Evolutionary conservation across 345 rosid genomes (phyloP), one percentile per base, ranked within the genome.

Genomic region (Angophora floribunda): DNA sequence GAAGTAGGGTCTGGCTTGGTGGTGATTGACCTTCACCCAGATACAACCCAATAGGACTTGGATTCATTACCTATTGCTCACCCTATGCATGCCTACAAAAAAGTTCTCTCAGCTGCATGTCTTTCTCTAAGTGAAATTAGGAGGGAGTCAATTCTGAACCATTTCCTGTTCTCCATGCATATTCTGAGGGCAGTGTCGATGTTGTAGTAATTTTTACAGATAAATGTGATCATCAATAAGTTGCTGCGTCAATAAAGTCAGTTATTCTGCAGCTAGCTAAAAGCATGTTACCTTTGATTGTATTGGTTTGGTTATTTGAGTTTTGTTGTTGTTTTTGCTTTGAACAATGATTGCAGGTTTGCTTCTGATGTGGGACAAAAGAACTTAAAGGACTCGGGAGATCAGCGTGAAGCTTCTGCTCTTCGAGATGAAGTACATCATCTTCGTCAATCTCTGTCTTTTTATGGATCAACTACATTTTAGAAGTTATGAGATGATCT

Each of bases 321-420:
- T 82, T 59, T 84, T 88, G 49, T 47, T 52, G 49, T 80, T 13
- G 44, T 51, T 47, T 41, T 30, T 51, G 51, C 63, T 52, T 41
- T 78, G 75, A 63, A 41, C 41, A 52, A 87, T 89, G 75, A 44
- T 87, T 67, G 75, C 89, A 98, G 99, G 95, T 95, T 97, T 91
- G 86, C 94, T 79, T 85, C 96, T 75, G 96, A 96, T 88, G 89
- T 93, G 85, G 92, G 94, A 88, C 96, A 92, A 57, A 91, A 91
- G 4, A 95, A 94, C 91, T 86, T 90, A 53, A 94, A 93, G 90
- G 96, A 94, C 75, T 52, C 89, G 55, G 97, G 96, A 87, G 96
- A 97, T 94, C 96, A 94, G 89, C 96, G 93, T 50, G 99, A 97
- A 94, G 96, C 99, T 88, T 98, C 99, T 91, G 98, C 98, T 55